Evolutionary conservation across 2,329 filamentous ascomycete genomes (phyloP), one percentile per base, ranked within the genome.

Genomic region (Alternaria hordeiaustralica): DNA sequence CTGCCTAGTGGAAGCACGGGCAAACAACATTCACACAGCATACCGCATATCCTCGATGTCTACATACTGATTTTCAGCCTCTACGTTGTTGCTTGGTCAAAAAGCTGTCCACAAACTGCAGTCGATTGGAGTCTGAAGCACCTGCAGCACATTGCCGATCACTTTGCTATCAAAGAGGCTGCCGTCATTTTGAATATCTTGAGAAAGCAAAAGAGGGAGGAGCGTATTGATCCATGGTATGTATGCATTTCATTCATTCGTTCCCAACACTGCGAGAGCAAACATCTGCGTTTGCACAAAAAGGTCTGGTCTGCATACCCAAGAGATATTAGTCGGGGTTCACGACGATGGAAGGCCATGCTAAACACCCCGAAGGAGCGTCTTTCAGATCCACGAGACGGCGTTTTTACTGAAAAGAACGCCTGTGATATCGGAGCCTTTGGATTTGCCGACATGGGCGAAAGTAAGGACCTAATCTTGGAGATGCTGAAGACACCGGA

Each of bases 91-190:
- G 64, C 67, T 10, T 69, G 66, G 63, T 64, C 68, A 10, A 41
- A 5, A 25, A 15, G 28, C 56, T 44, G 65, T 66, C 47, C 47
- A 51, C 26, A 51, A 2, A 13, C 47, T 51, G 47, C 47, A 10
- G 67, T 58, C 60, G 21, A 47, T 59, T 7, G 55, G 53, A 18
- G 56, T 51, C 3, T 51, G 18, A 51, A 51, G 26, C 47, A 70
- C 45, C 28, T 70, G 10, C 45, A 61, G 11, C 47, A 70, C 45
- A 70, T 71, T 10, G 61, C 61, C 6, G 61, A 68, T 23, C 69
- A 70, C 57, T 71, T 71, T 41, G 53, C 51, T 8, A 68, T 71
- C n/a, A 66, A 60, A 36, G 67, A 70, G 43, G 67, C 67, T 10
- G 56, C 56, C 5, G 15, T 60, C n/a, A 61, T 71, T 23, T 28